phyloP scores from a whole-genome alignment of 441 rosid genomes.

The Raphanus hybrid region DNA sequence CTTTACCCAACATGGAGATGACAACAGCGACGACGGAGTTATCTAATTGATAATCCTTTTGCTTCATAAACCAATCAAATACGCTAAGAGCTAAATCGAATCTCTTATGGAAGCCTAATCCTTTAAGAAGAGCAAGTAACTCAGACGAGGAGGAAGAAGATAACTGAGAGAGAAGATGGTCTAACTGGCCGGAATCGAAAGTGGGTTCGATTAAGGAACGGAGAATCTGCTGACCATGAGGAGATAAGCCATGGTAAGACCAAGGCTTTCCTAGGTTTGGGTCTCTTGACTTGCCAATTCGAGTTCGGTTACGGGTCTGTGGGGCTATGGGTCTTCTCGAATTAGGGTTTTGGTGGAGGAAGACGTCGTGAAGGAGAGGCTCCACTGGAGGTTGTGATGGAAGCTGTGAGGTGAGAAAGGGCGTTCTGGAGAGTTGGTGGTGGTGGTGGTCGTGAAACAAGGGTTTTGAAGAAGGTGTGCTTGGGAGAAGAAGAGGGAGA shows the following conservation, averaged over 20 bases:
- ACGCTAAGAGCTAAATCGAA: constrained; percentile 63
- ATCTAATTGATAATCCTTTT: constrained; percentile 52
- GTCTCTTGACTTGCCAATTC: constrained; percentile 70
- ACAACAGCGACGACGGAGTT: constrained; percentile 70
- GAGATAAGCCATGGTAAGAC: constrained; percentile 70
- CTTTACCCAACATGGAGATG: constrained; percentile 68
- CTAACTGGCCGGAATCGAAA: constrained; percentile 54
- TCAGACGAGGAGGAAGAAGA: constrained; percentile 44
- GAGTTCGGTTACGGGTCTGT: constrained; percentile 46
- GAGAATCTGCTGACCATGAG: constrained; percentile 68
- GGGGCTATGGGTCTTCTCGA: constrained; percentile 40
- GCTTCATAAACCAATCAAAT: constrained; percentile 76
- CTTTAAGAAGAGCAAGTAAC: constrained; percentile 70
- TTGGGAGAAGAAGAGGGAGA: constrained; percentile 74
- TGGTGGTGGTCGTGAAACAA: constrained; percentile 41
- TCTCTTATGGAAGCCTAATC: constrained; percentile 77
- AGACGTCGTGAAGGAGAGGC: constrained; percentile 53
- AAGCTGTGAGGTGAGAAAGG: constrained; percentile 34
- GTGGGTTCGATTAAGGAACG: constrained; percentile 54
- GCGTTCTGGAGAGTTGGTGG: constrained; percentile 36
- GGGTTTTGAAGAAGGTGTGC: constrained; percentile 52
- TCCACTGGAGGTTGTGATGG: constrained; percentile 38
- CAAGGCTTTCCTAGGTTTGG: constrained; percentile 80
- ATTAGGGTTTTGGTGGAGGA: constrained; percentile 47
- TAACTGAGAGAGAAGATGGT: constrained; percentile 46